These are phyloP conservation scores for Puccinia novopanici DNA, from an alignment of 1,284 basidiomycete species.

Conservation along the genomic window DNA sequence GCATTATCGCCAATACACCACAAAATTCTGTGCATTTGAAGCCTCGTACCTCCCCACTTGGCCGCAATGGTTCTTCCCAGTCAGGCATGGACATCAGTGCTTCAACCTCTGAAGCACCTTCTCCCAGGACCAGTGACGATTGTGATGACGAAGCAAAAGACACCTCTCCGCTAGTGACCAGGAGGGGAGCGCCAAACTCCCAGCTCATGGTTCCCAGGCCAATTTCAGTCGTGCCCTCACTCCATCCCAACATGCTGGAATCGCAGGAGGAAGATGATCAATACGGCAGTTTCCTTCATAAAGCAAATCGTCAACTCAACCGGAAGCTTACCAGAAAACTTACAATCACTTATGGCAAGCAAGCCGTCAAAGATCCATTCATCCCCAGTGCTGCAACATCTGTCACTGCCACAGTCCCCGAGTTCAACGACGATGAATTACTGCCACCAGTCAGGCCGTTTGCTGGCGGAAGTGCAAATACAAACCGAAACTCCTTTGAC, in stretches of 20 bases:
- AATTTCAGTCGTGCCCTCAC: conserved; percentile 38
- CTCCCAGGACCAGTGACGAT: neutral
- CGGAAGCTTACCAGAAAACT: conserved; percentile 46
- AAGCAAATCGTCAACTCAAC: conserved; percentile 47
- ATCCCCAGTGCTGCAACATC: conserved; percentile 8
- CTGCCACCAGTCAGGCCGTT: conserved; percentile 45
- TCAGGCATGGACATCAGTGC: neutral
- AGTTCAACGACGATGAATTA: conserved; percentile 37
- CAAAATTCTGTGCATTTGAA: neutral
- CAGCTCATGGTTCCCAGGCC: conserved; percentile 19
- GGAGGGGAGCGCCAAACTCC: no score
- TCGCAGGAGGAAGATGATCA: conserved; percentile 42
- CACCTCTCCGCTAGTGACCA: conserved; percentile 1
- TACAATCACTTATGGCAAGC: conserved; percentile 44
- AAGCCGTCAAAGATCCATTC: conserved; percentile 48
- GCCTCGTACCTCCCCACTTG: neutral
- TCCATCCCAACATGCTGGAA: neutral
- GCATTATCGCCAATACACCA: neutral
- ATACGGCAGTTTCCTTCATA: conserved; percentile 46
- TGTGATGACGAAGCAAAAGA: conserved; percentile 11
- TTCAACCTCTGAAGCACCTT: neutral
- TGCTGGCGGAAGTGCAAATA: neutral
- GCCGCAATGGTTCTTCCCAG: conserved; percentile 1
- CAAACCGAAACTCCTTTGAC: conserved; percentile 67
- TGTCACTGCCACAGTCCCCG: neutral